Evolutionary conservation across 331 rosid species (phyloP), one percentile per base, ranked within the genome.

Genomic region (Rosa hybrid): DNA sequence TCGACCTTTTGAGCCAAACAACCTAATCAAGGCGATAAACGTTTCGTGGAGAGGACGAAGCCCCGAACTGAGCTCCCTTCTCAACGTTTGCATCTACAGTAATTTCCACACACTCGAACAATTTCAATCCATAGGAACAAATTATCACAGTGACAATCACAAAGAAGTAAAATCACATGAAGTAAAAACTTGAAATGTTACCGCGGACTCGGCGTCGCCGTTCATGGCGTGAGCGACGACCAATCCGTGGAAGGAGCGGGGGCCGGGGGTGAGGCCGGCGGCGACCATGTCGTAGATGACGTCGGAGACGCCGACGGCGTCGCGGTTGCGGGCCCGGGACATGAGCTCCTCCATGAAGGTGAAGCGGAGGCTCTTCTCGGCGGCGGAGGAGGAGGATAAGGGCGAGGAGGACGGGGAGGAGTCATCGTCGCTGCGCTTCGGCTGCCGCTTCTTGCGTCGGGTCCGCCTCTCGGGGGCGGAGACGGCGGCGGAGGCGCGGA

Each of bases 271-370:
- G 76, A 95, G 90, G 18, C 99, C 99, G 16, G 98, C 98, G 38
- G 97, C 97, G 68, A 95, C 86, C 99, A 95, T 95, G 86, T 93
- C 98, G 87, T 93, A 91, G 50, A 95, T 89, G 81, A 95, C 91
- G 13, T 88, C 90, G 13, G 91, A 77, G 81, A 90, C 99, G 49
- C 90, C 94, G 46, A 79, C 44, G 0, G 97, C 85, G 81, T 95
- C 96, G 39, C 88, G 92, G 82, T 77, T 84, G 70, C 97, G 79
- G 20, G 98, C 97, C 0, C 96, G 94, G 82, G 76, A 79, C 99
- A 95, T 95, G 77, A 95, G 99, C 83, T 95, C 96, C 84, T 93
- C 98, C 99, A 95, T 95, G 92, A 95, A 95, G 39, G 88, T 78
- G 89, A 91, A 91, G 75, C 97, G 98, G 71, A 95, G 98, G 74